A percentile compares a stretch with the other conserved stretches of the same genome.
Conservation (phyloP, 441 rosid species). For the Biscutella laevigata region DNA sequence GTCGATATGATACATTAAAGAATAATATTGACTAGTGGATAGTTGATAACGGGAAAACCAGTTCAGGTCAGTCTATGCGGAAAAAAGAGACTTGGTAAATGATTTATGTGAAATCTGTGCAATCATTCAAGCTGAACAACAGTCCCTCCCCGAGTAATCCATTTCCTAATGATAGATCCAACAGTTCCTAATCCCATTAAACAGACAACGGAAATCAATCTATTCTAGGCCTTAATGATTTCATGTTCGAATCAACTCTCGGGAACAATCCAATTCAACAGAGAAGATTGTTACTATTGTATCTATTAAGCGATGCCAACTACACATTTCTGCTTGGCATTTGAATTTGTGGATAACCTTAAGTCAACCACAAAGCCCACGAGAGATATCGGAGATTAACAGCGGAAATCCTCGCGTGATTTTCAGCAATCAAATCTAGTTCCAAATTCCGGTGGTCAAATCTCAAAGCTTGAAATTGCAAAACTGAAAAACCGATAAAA, state of each 20-base stretch:
- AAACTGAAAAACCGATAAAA: not conserved
- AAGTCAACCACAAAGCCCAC: constrained; percentile 16
- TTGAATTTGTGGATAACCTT: too few species aligned
- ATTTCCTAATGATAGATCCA: constrained; percentile 4
- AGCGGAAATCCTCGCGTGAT: too few species aligned
- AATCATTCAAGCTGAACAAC: constrained; percentile 12
- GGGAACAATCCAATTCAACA: not conserved
- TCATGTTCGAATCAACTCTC: not conserved
- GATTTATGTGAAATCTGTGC: not conserved
- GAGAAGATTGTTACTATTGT: not conserved
- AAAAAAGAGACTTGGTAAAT: not conserved
- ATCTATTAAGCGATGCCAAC: too few species aligned
- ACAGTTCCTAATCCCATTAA: not conserved
- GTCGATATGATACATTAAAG: not conserved
- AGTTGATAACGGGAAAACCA: not conserved
- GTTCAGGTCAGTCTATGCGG: constrained; percentile 2
- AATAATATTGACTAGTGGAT: not conserved
- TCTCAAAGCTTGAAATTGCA: not conserved
- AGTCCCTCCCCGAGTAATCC: not conserved
- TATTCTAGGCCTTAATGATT: not conserved
- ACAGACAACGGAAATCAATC: not conserved
- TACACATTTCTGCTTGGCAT: too few species aligned
- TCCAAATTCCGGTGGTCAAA: not conserved
- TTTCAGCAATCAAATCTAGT: constrained; percentile 6
- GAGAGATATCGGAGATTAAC: not conserved